Percentiles rank a stretch among this genome's conserved stretches.
phyloP scores from a whole-genome alignment of 1,284 basidiomycete species.

The Ustilago cynodontis region DNA sequence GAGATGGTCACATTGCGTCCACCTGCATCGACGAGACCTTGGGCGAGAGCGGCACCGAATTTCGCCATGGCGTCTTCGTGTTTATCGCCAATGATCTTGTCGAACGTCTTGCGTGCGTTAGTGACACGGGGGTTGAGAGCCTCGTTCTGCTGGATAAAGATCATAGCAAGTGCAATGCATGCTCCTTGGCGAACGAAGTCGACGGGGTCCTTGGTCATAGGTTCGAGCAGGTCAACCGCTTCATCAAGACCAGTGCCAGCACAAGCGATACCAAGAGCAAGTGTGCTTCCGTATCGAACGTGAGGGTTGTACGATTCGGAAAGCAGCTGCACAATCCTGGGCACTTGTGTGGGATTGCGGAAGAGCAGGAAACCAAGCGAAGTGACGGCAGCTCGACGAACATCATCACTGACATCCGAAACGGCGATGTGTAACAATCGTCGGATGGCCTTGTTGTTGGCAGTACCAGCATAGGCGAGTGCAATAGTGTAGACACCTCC shows the following conservation, averaged over 20 bases:
- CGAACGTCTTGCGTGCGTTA: constrained; percentile 63
- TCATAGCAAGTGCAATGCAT: constrained; percentile 67
- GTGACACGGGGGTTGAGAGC: constrained; percentile 66
- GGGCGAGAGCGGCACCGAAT: constrained; percentile 68
- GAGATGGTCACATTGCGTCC: constrained; percentile 69
- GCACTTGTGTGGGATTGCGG: constrained; percentile 70
- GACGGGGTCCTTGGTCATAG: constrained; percentile 69
- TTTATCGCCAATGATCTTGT: constrained; percentile 68
- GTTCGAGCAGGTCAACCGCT: constrained; percentile 68
- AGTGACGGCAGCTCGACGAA: constrained; percentile 68
- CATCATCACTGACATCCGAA: constrained; percentile 69
- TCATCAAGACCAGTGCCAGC: constrained; percentile 69
- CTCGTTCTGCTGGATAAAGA: constrained; percentile 69
- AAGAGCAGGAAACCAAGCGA: constrained; percentile 68
- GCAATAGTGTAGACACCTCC: constrained; percentile 69
- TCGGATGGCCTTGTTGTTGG: constrained; percentile 68
- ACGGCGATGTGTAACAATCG: constrained; percentile 68
- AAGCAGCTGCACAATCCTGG: constrained; percentile 69
- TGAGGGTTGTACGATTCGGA: constrained; percentile 70
- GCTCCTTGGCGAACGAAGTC: constrained; percentile 70
- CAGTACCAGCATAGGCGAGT: constrained; percentile 69
- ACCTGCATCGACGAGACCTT: constrained; percentile 68
- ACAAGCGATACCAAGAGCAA: constrained; percentile 69
- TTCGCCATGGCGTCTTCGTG: constrained; percentile 70
- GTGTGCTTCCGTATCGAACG: constrained; percentile 69